A percentile compares a stretch with the other conserved stretches of the same genome.
These are phyloP conservation scores for Crucihimalaya himalaica DNA, from an alignment of 345 rosid genomes.

Conservation along the genomic window DNA sequence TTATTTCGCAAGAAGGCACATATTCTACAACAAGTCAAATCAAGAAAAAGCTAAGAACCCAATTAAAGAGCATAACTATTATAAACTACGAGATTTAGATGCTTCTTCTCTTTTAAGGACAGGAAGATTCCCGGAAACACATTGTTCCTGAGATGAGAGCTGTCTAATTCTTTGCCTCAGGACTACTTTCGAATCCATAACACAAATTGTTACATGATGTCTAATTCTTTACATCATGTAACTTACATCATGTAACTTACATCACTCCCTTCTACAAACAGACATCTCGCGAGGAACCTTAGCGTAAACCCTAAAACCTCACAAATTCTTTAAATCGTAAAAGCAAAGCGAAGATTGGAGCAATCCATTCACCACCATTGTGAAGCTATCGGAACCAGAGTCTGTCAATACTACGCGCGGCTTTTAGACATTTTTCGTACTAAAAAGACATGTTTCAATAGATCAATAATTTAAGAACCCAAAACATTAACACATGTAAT, in stretches of 20 bases:
- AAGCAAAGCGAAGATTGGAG: too few species aligned
- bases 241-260: too few species aligned
- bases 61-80: constrained; percentile 20
- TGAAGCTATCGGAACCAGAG: too few species aligned
- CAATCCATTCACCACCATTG: too few species aligned
- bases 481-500: not conserved
- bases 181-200: not conserved
- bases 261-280: not conserved
- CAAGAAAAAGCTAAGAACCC: constrained; percentile 34
- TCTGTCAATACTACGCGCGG: too few species aligned
- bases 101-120: constrained; percentile 9
- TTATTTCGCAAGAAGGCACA: constrained; percentile 18
- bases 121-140: constrained; percentile 22
- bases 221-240: too few species aligned
- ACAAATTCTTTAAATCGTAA: not conserved
- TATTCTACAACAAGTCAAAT: constrained; percentile 24
- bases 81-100: constrained; percentile 7
- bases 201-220: not conserved
- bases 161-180: constrained; percentile 19
- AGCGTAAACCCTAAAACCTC: not conserved
- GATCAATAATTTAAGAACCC: not conserved
- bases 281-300: not conserved
- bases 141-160: constrained; percentile 30
- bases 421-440: too few species aligned
- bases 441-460: too few species aligned